A percentile compares a stretch with the other conserved stretches of the same genome.
Evolutionary conservation across 306 rosid genomes (phyloP).

Genomic region (Rubus idaeus): DNA sequence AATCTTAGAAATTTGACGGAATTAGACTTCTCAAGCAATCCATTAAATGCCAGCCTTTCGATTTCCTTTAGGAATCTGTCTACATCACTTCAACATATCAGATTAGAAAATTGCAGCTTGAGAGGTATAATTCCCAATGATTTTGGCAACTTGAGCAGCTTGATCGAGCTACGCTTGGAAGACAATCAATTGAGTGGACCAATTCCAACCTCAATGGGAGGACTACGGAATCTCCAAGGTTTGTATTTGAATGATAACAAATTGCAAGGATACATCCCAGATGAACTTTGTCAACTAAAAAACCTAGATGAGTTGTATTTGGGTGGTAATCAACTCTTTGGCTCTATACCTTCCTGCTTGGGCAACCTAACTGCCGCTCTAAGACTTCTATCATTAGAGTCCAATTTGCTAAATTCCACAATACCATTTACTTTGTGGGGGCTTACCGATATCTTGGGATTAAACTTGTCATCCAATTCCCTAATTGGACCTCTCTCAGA

Average conservation of each 20-base stretch:
- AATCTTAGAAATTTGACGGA: neutral
- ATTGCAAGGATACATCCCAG: neutral
- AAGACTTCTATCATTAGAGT: neutral
- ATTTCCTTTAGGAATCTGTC: neutral
- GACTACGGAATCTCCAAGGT: neutral
- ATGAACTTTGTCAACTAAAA: neutral
- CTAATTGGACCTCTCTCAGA: neutral
- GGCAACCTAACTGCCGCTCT: neutral
- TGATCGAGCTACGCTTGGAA: neutral
- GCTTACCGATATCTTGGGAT: neutral
- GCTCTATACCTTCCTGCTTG: constrained; percentile 10
- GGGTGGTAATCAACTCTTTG: neutral
- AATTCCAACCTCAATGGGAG: neutral
- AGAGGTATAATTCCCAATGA: neutral
- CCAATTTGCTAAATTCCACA: too few species aligned
- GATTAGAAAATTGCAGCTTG: neutral
- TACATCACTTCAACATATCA: neutral
- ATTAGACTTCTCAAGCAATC: neutral
- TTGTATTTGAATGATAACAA: neutral
- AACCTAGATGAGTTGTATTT: neutral
- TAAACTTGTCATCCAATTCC: constrained; percentile 9
- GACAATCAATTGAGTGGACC: too few species aligned
- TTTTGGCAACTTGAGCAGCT: neutral
- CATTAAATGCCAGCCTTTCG: neutral
- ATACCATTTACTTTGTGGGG: too few species aligned